phyloP scores from a whole-genome alignment of 139 green algal species.

The Closterium sp. region DNA sequence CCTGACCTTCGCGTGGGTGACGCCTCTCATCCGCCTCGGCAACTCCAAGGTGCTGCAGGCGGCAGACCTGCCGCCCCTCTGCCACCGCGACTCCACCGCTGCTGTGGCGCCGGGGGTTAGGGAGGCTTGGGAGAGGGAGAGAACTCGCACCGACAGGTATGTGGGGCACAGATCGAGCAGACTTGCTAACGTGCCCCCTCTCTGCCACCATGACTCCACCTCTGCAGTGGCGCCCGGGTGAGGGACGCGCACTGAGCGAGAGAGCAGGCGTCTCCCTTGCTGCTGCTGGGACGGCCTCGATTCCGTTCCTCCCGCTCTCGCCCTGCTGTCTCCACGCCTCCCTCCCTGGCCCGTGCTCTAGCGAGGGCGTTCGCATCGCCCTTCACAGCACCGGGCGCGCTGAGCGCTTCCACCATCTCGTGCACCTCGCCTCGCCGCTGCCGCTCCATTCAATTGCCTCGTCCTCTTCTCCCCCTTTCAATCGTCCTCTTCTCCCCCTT shows the following conservation, averaged over 20 bases:
- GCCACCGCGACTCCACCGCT: not conserved
- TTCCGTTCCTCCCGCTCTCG: not conserved
- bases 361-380: not conserved
- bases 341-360: not conserved
- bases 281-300: too few relatives aligned
- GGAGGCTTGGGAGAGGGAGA: not conserved
- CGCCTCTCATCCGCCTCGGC: constrained; percentile 25
- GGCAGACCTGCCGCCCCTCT: constrained; percentile 32
- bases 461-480: not conserved
- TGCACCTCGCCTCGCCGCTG: not conserved
- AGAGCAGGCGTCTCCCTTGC: too few relatives aligned
- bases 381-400: not conserved
- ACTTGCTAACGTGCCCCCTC: not conserved
- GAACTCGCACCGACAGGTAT: not conserved
- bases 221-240: too few relatives aligned
- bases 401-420: not conserved
- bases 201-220: not conserved
- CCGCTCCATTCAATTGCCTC: not conserved
- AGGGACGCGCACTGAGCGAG: too few relatives aligned
- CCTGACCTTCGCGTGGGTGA: constrained; percentile 34
- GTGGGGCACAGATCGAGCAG: not conserved
- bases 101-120: constrained; percentile 11
- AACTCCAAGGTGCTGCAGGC: constrained; percentile 26
- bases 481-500: not conserved
- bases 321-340: not conserved